Conservation (phyloP, 495 filamentous ascomycete genomes). For the Geopyxis carbonaria region DNA sequence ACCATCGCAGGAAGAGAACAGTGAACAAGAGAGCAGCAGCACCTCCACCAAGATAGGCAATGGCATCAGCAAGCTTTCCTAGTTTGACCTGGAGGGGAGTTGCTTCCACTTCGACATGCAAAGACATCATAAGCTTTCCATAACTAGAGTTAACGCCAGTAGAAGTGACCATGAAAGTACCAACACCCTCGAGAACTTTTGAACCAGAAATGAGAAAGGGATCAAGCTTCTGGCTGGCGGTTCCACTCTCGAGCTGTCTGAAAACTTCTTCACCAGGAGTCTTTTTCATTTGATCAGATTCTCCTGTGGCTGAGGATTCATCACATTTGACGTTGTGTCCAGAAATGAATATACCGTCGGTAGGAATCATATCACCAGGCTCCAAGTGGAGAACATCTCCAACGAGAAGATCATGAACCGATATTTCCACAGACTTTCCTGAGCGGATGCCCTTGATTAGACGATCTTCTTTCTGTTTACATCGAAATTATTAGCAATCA, state of each 20-base stretch:
- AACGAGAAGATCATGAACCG: slow-evolving; percentile 52
- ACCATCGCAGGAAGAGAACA: slow-evolving; percentile 84
- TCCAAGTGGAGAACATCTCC: slow-evolving; percentile 59
- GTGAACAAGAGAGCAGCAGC: slow-evolving; percentile 73
- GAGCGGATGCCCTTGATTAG: slow-evolving; percentile 61
- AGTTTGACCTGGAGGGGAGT: slow-evolving; percentile 91
- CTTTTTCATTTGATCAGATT: slow-evolving; percentile 68
- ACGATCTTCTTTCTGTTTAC: slow-evolving; percentile 51
- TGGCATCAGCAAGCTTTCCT: slow-evolving; percentile 77
- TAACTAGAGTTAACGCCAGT: slow-evolving; percentile 76
- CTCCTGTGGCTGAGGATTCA: slow-evolving; percentile 69
- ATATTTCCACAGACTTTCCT: slow-evolving; percentile 53
- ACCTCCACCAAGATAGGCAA: slow-evolving; percentile 70
- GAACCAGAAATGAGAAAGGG: slow-evolving; percentile 88
- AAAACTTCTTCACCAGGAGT: slow-evolving; percentile 59
- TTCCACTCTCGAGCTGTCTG: slow-evolving; percentile 56
- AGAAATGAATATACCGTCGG: slow-evolving; percentile 56
- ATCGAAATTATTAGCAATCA: slow-evolving; percentile 10
- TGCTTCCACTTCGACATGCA: slow-evolving; percentile 75
- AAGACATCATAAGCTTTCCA: slow-evolving; percentile 85
- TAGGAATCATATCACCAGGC: slow-evolving; percentile 58
- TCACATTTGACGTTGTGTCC: slow-evolving; percentile 65
- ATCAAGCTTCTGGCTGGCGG: slow-evolving; percentile 66
- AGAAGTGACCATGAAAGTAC: slow-evolving; percentile 71
- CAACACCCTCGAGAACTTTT: slow-evolving; percentile 82